Percentiles rank a stretch among this genome's conserved stretches.
Conservation (phyloP, 305 asterid genomes). For the Fraxinus nigra region DNA sequence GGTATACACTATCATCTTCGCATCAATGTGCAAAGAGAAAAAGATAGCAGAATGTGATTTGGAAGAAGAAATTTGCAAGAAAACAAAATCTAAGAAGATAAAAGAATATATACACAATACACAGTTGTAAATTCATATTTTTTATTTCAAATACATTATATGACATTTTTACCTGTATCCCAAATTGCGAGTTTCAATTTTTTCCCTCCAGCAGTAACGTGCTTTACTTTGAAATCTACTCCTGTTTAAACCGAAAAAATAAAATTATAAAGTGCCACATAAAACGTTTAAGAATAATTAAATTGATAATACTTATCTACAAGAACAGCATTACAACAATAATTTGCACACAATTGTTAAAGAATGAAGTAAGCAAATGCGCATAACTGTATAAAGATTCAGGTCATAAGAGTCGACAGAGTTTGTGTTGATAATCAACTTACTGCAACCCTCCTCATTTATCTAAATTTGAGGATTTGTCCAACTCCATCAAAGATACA, state of each 20-base stretch:
- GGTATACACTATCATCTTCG: neutral
- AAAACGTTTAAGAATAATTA: neutral
- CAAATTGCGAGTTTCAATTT: slow-evolving; percentile 95
- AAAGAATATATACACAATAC: neutral
- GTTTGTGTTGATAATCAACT: neutral
- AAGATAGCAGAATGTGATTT: neutral
- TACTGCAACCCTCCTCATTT: neutral
- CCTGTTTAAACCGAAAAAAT: slow-evolving; percentile 26
- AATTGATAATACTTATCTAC: neutral
- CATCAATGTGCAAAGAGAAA: neutral
- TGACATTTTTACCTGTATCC: slow-evolving; percentile 75
- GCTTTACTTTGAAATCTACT: slow-evolving; percentile 87
- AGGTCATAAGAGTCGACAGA: neutral
- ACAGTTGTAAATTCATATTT: neutral
- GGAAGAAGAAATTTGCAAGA: neutral
- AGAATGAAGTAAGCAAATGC: neutral
- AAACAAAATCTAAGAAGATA: neutral
- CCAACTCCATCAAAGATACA: neutral
- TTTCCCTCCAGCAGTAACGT: slow-evolving; percentile 79
- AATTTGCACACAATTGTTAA: neutral
- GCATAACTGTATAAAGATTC: neutral
- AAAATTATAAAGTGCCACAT: neutral
- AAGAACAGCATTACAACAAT: neutral
- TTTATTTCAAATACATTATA: neutral
- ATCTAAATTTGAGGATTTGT: neutral